Evolutionary conservation across 1,139 yeast genomes (phyloP).

Genomic region (Blastobotrys capitulatus): DNA sequence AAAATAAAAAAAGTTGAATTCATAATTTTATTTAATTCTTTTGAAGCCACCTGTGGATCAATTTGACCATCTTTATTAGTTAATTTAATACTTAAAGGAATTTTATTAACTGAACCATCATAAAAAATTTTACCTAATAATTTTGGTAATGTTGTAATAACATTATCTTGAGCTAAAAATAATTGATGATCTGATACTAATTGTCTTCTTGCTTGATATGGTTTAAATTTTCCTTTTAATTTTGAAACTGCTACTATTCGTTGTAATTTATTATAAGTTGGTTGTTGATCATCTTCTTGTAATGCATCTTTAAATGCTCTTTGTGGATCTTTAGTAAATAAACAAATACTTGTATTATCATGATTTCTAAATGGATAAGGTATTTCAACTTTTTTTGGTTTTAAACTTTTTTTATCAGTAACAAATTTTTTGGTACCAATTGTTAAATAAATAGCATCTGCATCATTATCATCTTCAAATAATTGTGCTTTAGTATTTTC

Average conservation of each 20-base stretch:
- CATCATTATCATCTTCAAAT: slow-evolving; percentile 33
- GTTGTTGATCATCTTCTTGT: slow-evolving; percentile 47
- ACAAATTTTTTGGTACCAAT: slow-evolving; percentile 61
- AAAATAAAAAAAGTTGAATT: slow-evolving; percentile 57
- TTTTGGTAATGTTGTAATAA: slow-evolving; percentile 75
- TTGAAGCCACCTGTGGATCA: slow-evolving; percentile 41
- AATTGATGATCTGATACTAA: slow-evolving; percentile 45
- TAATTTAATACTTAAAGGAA: slow-evolving; percentile 64
- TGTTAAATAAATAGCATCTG: slow-evolving; percentile 44
- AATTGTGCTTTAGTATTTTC: slow-evolving; percentile 45
- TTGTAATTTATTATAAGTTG: slow-evolving; percentile 25
- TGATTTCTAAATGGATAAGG: slow-evolving; percentile 47
- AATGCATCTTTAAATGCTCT: slow-evolving; percentile 56
- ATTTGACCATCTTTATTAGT: slow-evolving; percentile 18
- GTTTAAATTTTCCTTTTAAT: slow-evolving; percentile 41
- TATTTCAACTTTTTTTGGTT: slow-evolving; percentile 59
- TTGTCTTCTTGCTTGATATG: slow-evolving; percentile 39
- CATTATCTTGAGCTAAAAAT: slow-evolving; percentile 78
- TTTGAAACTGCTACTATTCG: slow-evolving; percentile 40
- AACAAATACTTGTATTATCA: slow-evolving; percentile 50
- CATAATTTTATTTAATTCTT: slow-evolving; percentile 56
- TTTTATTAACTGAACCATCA: slow-evolving; percentile 43
- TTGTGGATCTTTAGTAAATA: slow-evolving; percentile 68
- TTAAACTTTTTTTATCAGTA: slow-evolving; percentile 57
- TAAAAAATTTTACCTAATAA: slow-evolving; percentile 77